These are phyloP conservation scores for Penicillium polonicum DNA, from an alignment of 2,329 filamentous ascomycete species.

Conservation along the genomic window DNA sequence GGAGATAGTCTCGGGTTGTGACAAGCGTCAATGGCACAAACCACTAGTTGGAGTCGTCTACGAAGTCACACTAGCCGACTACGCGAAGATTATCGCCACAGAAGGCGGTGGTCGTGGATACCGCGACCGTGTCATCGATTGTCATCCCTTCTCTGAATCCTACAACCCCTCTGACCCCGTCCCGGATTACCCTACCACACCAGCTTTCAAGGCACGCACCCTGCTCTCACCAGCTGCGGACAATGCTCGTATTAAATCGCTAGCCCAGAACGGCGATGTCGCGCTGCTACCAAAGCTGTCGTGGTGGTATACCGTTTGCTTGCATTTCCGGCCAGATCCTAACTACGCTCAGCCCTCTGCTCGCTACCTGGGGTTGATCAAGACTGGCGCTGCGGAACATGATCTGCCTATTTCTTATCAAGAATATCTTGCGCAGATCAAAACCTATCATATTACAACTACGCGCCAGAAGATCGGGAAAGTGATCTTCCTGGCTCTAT, in stretches of 20 bases:
- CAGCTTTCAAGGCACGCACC: conserved; percentile 78
- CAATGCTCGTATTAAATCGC: conserved; percentile 21
- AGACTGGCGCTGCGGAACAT: conserved; percentile 75
- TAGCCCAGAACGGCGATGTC: conserved; percentile 2
- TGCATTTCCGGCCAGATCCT: conserved; percentile 61
- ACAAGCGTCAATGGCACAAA: conserved; percentile 69
- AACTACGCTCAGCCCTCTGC: conserved; percentile 78
- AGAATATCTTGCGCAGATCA: conserved; percentile 66
- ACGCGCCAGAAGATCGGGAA: conserved; percentile 65
- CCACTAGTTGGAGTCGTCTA: conserved; percentile 92
- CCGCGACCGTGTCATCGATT: conserved; percentile 76
- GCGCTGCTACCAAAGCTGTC: conserved; percentile 5
- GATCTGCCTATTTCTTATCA: conserved; percentile 76
- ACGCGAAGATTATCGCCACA: conserved; percentile 79
- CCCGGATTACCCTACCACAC: conserved; percentile 61
- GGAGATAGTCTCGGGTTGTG: conserved; percentile 36
- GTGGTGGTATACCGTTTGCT: conserved; percentile 24
- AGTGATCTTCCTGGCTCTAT: conserved; percentile 59
- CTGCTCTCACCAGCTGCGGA: conserved; percentile 65
- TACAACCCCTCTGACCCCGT: conserved; percentile 55
- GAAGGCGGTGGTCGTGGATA: conserved; percentile 88
- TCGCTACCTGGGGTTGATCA: conserved; percentile 79
- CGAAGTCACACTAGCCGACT: conserved; percentile 83
- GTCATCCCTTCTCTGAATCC: conserved; percentile 62
- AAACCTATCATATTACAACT: conserved; percentile 69